Percentiles rank a stretch among this genome's conserved stretches.
These are phyloP conservation scores for Hippophae rhamnoides DNA, from an alignment of 306 rosid genomes.

Conservation along the genomic window DNA sequence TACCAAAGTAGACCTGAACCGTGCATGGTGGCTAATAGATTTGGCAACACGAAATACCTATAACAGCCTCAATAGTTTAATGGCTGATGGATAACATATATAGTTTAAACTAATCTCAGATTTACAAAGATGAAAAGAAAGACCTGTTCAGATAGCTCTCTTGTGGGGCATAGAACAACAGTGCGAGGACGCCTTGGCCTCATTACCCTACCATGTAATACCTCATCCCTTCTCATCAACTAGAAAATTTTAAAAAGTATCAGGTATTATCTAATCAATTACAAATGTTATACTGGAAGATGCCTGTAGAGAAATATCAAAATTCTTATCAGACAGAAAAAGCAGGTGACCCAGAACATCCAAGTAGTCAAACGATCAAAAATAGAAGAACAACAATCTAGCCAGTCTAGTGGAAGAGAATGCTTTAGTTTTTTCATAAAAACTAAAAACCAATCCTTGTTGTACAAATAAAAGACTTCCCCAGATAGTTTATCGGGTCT, in stretches of 20 bases:
- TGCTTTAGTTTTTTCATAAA: not conserved
- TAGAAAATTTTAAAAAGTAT: constrained; percentile 23
- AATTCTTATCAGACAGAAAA: not conserved
- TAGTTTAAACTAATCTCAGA: constrained; percentile 1
- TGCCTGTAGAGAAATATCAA: not conserved
- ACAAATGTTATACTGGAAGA: not conserved
- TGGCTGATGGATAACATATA: constrained; percentile 6
- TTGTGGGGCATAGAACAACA: constrained; percentile 81
- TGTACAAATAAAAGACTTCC: too few relatives aligned
- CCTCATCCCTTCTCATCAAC: constrained; percentile 83
- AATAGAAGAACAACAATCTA: constrained; percentile 1
- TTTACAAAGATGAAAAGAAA: constrained; percentile 20
- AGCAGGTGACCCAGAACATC: not conserved
- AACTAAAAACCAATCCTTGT: not conserved
- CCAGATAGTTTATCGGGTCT: too few relatives aligned
- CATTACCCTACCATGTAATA: constrained; percentile 49
- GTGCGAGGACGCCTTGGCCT: constrained; percentile 89
- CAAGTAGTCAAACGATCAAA: not conserved
- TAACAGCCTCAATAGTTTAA: constrained; percentile 24
- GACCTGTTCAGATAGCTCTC: constrained; percentile 96
- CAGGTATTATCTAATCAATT: not conserved
- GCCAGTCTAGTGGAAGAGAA: not conserved
- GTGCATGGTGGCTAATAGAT: constrained; percentile 81
- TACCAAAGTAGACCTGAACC: constrained; percentile 82
- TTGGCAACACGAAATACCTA: constrained; percentile 92